A percentile compares a stretch with the other conserved stretches of the same genome.
These are phyloP conservation scores for Cercospora canescens DNA, from an alignment of 2,329 filamentous ascomycete species.

Conservation along the genomic window DNA sequence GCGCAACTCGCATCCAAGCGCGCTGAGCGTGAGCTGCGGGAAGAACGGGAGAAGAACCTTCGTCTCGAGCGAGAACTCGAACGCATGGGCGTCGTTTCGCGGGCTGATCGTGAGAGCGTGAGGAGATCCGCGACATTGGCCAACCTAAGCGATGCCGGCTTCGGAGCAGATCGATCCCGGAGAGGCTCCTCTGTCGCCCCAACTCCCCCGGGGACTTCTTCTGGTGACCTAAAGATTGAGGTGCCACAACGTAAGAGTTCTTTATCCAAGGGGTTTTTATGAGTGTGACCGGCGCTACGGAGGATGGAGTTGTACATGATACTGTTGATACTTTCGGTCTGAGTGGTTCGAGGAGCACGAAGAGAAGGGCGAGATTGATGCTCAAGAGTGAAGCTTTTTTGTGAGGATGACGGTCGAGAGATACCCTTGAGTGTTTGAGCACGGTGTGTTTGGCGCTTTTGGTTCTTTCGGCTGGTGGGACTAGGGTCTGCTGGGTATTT, in stretches of 20 bases:
- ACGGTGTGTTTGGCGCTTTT: slow-evolving; percentile 4
- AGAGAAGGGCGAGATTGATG: slow-evolving; percentile 8
- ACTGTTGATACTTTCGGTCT: slow-evolving; percentile 1
- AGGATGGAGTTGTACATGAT: slow-evolving; percentile 19
- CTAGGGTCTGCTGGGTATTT: slow-evolving; percentile 1
- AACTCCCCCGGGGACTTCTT: slow-evolving; percentile 29
- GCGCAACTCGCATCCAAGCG: slow-evolving; percentile 80
- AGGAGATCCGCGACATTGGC: slow-evolving; percentile 34
- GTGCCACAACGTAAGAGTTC: slow-evolving; percentile 45
- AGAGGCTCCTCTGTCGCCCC: slow-evolving; percentile 46
- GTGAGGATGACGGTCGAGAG: slow-evolving; percentile 7
- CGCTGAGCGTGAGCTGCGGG: slow-evolving; percentile 84
- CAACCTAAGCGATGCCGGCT: slow-evolving; percentile 46
- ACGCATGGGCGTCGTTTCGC: slow-evolving; percentile 62
- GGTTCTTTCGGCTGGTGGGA: not conserved
- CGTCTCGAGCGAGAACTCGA: slow-evolving; percentile 87
- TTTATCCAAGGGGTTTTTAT: slow-evolving; percentile 54
- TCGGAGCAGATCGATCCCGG: slow-evolving; percentile 36
- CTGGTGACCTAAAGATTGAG: slow-evolving; percentile 37
- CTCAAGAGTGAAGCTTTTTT: slow-evolving; percentile 28
- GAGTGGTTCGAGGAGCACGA: slow-evolving; percentile 5
- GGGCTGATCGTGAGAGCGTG: slow-evolving; percentile 58
- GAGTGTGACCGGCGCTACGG: slow-evolving; percentile 30
- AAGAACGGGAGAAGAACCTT: slow-evolving; percentile 80
- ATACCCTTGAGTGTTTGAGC: slow-evolving; percentile 1